Percentiles rank a stretch among this genome's conserved stretches.
Evolutionary conservation across 352 stramenopile species (phyloP).

Genomic region (Plasmopara viticola): DNA sequence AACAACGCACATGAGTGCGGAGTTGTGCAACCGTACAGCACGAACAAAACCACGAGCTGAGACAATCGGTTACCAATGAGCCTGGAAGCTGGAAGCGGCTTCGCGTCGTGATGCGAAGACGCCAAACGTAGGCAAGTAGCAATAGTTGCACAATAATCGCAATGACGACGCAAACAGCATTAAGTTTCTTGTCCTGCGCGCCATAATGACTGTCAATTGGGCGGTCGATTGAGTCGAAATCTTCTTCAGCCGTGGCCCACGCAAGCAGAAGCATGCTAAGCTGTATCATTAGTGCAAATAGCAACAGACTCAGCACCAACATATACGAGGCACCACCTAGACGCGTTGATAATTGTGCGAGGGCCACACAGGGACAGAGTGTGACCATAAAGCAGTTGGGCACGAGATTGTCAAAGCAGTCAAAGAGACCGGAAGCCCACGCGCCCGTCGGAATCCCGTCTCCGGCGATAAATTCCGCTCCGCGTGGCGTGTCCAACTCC

Average conservation of each 20-base stretch:
- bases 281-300: slow-evolving; percentile 22
- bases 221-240: slow-evolving; percentile 16
- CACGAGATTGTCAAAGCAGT: slow-evolving; percentile 36
- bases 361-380: slow-evolving; percentile 37
- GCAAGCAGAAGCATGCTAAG: slow-evolving; percentile 18
- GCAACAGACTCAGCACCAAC: slow-evolving; percentile 19
- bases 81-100: slow-evolving; percentile 38
- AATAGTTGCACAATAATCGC: slow-evolving; percentile 22
- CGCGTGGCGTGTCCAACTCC: slow-evolving; percentile 23
- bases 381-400: slow-evolving; percentile 52
- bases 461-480: slow-evolving; percentile 13
- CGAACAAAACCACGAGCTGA: slow-evolving; percentile 34
- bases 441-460: slow-evolving; percentile 24
- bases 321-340: slow-evolving; percentile 30
- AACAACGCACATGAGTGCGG: slow-evolving; percentile 33
- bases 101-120: slow-evolving; percentile 39
- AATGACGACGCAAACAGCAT: slow-evolving; percentile 21
- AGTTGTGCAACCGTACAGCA: slow-evolving; percentile 39
- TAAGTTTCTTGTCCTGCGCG: slow-evolving; percentile 6
- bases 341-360: slow-evolving; percentile 42
- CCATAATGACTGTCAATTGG: background rate
- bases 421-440: slow-evolving; percentile 36
- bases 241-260: slow-evolving; percentile 12
- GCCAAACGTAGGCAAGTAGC: slow-evolving; percentile 30
- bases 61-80: slow-evolving; percentile 25